Base-by-base conservation (phyloP, 1,284 basidiomycete species). In the Ustanciosporium gigantosporum region DNA sequence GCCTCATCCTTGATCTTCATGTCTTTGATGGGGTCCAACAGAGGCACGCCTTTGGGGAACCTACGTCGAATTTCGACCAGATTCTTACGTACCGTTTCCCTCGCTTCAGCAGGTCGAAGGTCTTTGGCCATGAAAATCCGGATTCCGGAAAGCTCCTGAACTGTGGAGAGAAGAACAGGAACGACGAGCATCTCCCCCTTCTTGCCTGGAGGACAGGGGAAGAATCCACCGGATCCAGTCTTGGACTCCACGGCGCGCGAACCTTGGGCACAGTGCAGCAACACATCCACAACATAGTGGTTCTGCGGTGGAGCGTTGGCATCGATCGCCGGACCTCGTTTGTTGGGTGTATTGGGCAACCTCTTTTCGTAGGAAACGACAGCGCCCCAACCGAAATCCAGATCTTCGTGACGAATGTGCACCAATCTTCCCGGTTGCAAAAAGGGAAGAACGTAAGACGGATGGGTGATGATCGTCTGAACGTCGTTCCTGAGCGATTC, bases 1-100 rank as follows among this genome's bases (percentile, higher is more conserved):
- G 88, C 89, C 31, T 91, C 89, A 73, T 98, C 95, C 59, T 88
- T 89, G 77, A 99, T 96, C 22, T 88, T 88, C 92, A 98, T 94
- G 78, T 97, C 92, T 70, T 90, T 84, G 43, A 97, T 82, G 0
- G 95, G 95, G 77, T 98, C 95, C 6, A 99, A 82, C 5, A 94
- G 80, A 0, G 89, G 82, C 36, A 97, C 86, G 2, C 91, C 91
- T n/a, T 72, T 64, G 36, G 91, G 89, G 81, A 94, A 94, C 31
- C 94, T 84, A 52, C 88, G 84, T 57, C 91, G 86, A 15, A 97
- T 90, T 79, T 98, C 94, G 38, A 86, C 78, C 15, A 98, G 85
- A 55, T 89, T 89, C 81, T 91, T 91, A 86, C 89, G 93, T 2
- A 86, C 84, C 5, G 88, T 89, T 60, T 91, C 87, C 42, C 92